phyloP scores from a whole-genome alignment of 75 land plant species.

The Chamaecyparis obtusa region DNA sequence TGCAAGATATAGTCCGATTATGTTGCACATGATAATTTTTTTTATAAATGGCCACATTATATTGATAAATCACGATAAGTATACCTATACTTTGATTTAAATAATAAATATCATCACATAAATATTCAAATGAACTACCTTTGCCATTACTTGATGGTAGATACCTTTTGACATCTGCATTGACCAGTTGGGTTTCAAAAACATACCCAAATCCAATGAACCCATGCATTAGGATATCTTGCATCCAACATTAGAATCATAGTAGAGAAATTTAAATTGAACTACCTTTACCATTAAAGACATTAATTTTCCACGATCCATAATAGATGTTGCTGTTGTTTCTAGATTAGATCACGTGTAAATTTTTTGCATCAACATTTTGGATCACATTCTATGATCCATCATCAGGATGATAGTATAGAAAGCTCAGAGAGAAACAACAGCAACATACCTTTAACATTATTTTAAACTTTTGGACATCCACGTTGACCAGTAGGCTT shows the following conservation, averaged over 20 bases:
- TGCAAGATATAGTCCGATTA: not conserved
- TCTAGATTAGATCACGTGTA: too few relatives aligned
- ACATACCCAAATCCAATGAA: constrained; percentile 86
- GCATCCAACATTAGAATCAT: not conserved
- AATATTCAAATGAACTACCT: not conserved
- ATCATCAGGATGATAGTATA: too few relatives aligned
- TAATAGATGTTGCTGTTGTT: too few relatives aligned
- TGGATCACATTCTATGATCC: too few relatives aligned
- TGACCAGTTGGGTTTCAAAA: constrained; percentile 28
- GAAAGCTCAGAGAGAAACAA: too few relatives aligned
- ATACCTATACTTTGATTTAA: not conserved
- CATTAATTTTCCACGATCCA: too few relatives aligned
- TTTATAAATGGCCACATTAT: not conserved
- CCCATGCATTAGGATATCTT: constrained; percentile 23
- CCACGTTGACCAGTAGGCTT: constrained; percentile 25
- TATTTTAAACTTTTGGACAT: not conserved
- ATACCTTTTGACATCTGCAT: not conserved
- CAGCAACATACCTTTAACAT: not conserved
- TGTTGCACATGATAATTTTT: not conserved
- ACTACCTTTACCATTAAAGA: not conserved
- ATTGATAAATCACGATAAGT: not conserved
- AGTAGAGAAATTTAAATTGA: not conserved
- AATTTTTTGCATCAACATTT: too few relatives aligned
- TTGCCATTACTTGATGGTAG: not conserved
- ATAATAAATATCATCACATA: not conserved